phyloP scores from a whole-genome alignment of 2,329 filamentous ascomycete species.

The Rhinocladiella similis region DNA sequence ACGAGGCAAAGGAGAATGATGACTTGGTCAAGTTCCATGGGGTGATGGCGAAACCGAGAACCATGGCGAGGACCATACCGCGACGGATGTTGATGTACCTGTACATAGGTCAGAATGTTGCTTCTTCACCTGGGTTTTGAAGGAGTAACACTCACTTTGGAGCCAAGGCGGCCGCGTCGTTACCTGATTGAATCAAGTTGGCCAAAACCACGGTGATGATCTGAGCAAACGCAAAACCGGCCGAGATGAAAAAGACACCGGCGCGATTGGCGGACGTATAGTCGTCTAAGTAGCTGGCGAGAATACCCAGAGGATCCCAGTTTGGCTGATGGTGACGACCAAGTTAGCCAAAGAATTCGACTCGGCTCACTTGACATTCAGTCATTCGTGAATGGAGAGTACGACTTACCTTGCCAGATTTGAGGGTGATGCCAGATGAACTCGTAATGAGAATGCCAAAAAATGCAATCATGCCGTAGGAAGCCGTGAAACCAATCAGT shows the following conservation, averaged over 20 bases:
- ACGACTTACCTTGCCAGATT: background rate
- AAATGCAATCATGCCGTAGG: background rate
- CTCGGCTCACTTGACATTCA: too few relatives aligned
- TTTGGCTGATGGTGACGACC: constrained; percentile 28
- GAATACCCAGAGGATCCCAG: constrained; percentile 71
- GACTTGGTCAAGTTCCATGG: constrained; percentile 23
- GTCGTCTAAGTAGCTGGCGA: constrained; percentile 67
- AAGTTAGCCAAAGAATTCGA: background rate
- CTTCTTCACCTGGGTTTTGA: too few relatives aligned
- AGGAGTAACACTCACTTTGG: constrained; percentile 49
- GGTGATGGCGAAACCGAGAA: constrained; percentile 32
- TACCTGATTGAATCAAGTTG: constrained; percentile 80
- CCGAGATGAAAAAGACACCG: constrained; percentile 71
- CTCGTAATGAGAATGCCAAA: background rate
- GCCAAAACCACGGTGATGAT: constrained; percentile 85
- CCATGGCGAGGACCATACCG: constrained; percentile 56
- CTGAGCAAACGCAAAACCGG: constrained; percentile 74
- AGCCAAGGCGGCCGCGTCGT: constrained; percentile 68
- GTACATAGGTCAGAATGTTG: too few relatives aligned
- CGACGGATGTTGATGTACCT: constrained; percentile 83
- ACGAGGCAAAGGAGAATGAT: constrained; percentile 18
- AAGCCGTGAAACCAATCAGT: background rate
- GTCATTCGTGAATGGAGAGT: background rate
- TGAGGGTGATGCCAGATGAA: background rate
- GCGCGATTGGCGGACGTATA: constrained; percentile 58